Conservation (phyloP, 2,329 filamentous ascomycete species). For the Cladobotryum protrusum region DNA sequence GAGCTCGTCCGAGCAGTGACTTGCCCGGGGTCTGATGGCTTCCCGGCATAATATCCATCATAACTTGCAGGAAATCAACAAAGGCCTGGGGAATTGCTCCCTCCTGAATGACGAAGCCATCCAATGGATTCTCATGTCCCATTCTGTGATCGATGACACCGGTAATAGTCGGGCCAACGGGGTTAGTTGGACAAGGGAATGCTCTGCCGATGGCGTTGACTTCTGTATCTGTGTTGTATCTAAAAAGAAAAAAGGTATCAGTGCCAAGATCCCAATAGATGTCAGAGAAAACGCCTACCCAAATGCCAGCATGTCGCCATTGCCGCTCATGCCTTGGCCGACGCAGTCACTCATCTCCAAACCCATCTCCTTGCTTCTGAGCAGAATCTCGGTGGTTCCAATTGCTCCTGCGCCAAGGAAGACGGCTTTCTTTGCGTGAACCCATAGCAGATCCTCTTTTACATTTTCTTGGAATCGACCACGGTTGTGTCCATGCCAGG, state of each 20-base stretch:
- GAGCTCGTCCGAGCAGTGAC: slow-evolving; percentile 3
- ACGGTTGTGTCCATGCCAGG: slow-evolving; percentile 56
- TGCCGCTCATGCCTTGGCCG: slow-evolving; percentile 57
- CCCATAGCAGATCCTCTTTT: slow-evolving; percentile 59
- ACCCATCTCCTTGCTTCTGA: slow-evolving; percentile 54
- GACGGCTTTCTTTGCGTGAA: slow-evolving; percentile 57
- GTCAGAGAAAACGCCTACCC: slow-evolving; percentile 33
- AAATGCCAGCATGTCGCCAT: slow-evolving; percentile 60
- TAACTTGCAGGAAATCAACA: slow-evolving; percentile 47
- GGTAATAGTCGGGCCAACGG: slow-evolving; percentile 56
- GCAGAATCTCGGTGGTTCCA: slow-evolving; percentile 60
- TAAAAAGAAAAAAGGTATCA: slow-evolving; percentile 16
- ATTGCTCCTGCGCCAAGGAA: slow-evolving; percentile 61
- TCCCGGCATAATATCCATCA: slow-evolving; percentile 47
- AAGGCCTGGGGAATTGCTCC: slow-evolving; percentile 55
- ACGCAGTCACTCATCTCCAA: slow-evolving; percentile 51
- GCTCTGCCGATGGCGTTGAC: slow-evolving; percentile 51
- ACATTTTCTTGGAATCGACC: slow-evolving; percentile 44
- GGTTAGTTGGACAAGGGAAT: slow-evolving; percentile 43
- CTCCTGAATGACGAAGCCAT: slow-evolving; percentile 60
- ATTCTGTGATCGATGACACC: slow-evolving; percentile 55
- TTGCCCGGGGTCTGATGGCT: slow-evolving; percentile 1
- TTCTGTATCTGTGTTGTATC: slow-evolving; percentile 53
- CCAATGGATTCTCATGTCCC: slow-evolving; percentile 43
- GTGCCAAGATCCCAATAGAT: background rate